Percentiles rank a stretch among this genome's conserved stretches.
Evolutionary conservation across 2,329 filamentous ascomycete species (phyloP).

Genomic region (Colletotrichum theobromicola): DNA sequence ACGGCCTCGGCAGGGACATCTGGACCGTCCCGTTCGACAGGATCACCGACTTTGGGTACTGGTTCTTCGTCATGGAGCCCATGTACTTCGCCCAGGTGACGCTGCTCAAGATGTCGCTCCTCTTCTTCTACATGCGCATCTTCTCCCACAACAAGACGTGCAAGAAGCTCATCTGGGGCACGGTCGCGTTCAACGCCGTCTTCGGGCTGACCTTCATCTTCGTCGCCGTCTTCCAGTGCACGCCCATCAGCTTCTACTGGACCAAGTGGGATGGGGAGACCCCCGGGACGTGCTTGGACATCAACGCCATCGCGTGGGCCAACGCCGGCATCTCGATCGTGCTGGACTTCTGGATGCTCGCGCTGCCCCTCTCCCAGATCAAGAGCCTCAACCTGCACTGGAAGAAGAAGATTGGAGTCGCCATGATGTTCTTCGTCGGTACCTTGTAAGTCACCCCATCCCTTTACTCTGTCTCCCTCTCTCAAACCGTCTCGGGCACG

Average conservation of each 20-base stretch:
- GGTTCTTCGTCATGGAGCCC: constrained; percentile 47
- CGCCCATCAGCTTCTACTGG: constrained; percentile 59
- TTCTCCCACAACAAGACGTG: constrained; percentile 46
- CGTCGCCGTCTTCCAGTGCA: constrained; percentile 54
- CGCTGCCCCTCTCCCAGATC: constrained; percentile 53
- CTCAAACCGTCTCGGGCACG: background rate
- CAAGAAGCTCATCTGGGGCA: constrained; percentile 45
- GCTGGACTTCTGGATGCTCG: constrained; percentile 57
- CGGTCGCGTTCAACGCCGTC: constrained; percentile 41
- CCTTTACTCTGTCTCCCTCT: too few relatives aligned
- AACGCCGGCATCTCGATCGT: constrained; percentile 58
- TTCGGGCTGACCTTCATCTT: constrained; percentile 48
- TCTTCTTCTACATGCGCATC: constrained; percentile 61
- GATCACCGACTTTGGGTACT: constrained; percentile 48
- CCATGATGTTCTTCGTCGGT: constrained; percentile 56
- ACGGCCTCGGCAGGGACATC: constrained; percentile 55
- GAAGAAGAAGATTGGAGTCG: constrained; percentile 54
- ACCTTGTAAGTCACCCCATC: constrained; percentile 40
- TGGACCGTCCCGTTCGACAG: constrained; percentile 49
- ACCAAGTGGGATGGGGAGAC: constrained; percentile 53
- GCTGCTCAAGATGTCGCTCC: constrained; percentile 54
- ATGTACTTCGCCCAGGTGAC: constrained; percentile 53
- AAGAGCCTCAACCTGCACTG: constrained; percentile 45
- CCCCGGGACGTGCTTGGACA: constrained; percentile 51
- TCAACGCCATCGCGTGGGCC: constrained; percentile 55